phyloP scores from a whole-genome alignment of 306 rosid species.

The Vigna hirtella region DNA sequence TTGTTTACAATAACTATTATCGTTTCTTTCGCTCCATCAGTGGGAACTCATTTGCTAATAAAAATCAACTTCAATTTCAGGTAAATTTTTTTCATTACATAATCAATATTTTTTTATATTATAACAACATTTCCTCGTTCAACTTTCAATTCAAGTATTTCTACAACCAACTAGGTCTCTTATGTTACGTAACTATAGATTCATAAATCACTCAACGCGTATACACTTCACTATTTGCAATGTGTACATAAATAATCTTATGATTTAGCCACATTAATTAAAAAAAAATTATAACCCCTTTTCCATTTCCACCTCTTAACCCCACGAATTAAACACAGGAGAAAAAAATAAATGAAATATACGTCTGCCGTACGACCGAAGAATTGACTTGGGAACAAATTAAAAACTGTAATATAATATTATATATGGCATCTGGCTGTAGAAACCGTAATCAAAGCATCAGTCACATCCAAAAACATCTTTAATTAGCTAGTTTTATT shows the following conservation, averaged over 20 bases:
- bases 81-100: no score
- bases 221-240: slow-evolving; percentile 16
- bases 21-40: no score
- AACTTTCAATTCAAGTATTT: neutral
- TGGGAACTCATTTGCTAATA: no score
- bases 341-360: neutral
- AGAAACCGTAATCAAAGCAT: slow-evolving; percentile 1
- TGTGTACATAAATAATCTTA: slow-evolving; percentile 30
- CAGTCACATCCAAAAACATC: neutral
- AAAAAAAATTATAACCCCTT: neutral
- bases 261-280: neutral
- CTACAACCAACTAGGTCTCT: slow-evolving; percentile 6
- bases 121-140: neutral
- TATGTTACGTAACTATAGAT: slow-evolving; percentile 20
- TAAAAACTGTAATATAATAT: neutral
- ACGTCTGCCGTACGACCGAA: neutral
- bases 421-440: neutral
- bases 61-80: no score
- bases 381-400: neutral
- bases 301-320: slow-evolving; percentile 10
- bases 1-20: no score
- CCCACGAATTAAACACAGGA: neutral
- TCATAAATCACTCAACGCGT: slow-evolving; percentile 35
- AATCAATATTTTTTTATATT: no score
- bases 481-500: no score